Percentiles rank a stretch among this genome's conserved stretches.
Conservation (phyloP, 78 protist species). For the Monocercomonoides exilis region DNA sequence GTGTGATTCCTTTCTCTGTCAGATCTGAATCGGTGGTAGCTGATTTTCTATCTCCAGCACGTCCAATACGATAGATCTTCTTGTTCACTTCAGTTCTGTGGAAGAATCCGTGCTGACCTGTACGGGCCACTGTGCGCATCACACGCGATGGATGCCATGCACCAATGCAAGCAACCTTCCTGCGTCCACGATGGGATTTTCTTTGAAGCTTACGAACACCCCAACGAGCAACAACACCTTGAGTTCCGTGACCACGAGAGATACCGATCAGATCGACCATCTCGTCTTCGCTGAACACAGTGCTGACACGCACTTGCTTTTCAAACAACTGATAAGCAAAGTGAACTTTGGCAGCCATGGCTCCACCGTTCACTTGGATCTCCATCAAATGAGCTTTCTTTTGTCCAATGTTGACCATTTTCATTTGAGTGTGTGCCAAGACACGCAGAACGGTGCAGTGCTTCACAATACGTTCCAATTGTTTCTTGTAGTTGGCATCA, state of each 20-base stretch:
- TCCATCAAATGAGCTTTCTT: slow-evolving; percentile 99
- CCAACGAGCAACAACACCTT: slow-evolving; percentile 96
- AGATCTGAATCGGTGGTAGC: slow-evolving; percentile 94
- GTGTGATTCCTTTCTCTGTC: slow-evolving; percentile 96
- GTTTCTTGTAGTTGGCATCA: slow-evolving; percentile 50
- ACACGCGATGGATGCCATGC: slow-evolving; percentile 99
- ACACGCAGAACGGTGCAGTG: slow-evolving; percentile 93
- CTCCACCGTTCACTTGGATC: slow-evolving; percentile 99
- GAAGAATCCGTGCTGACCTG: slow-evolving; percentile 99
- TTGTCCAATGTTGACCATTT: slow-evolving; percentile 62
- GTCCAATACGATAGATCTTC: slow-evolving; percentile 96
- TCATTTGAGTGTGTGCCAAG: slow-evolving; percentile 94
- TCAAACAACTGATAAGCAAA: slow-evolving; percentile 82
- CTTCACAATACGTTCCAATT: slow-evolving; percentile 78
- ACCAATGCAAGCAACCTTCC: slow-evolving; percentile 99
- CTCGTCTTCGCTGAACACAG: slow-evolving; percentile 83
- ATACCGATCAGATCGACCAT: slow-evolving; percentile 91
- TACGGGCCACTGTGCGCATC: slow-evolving; percentile 93
- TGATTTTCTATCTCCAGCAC: slow-evolving; percentile 47
- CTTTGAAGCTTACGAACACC: slow-evolving; percentile 93
- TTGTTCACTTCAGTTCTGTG: slow-evolving; percentile 98
- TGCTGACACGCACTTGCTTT: slow-evolving; percentile 76
- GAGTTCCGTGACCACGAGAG: slow-evolving; percentile 96
- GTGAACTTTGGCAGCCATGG: slow-evolving; percentile 84
- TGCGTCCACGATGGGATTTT: slow-evolving; percentile 98